Conservation (phyloP, 345 rosid genomes). For the Eucalyptus pumila region DNA sequence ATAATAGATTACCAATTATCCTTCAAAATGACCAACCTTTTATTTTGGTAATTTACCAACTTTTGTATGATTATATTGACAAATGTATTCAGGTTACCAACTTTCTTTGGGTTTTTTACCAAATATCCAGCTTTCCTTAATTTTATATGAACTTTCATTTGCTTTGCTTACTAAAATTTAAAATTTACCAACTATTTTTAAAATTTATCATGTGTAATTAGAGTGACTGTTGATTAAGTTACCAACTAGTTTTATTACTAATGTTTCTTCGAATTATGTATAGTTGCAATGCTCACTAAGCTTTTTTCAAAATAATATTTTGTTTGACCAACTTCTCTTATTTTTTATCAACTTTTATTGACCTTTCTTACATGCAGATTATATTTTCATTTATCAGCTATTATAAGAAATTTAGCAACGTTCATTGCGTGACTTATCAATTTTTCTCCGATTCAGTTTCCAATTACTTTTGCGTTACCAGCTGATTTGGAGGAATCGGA, state of each 20-base stretch:
- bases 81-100: background rate
- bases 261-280: background rate
- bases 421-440: background rate
- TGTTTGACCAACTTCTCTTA: background rate
- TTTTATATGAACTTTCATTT: background rate
- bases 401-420: background rate
- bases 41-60: background rate
- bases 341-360: background rate
- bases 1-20: background rate
- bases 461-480: background rate
- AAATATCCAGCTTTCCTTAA: background rate
- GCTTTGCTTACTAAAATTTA: background rate
- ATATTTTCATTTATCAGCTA: background rate
- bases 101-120: background rate
- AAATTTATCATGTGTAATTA: background rate
- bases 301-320: background rate
- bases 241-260: background rate
- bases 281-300: background rate
- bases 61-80: background rate
- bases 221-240: background rate
- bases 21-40: background rate
- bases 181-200: background rate
- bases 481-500: no score
- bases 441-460: background rate
- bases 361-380: background rate